Evolutionary conservation across 2,329 filamentous ascomycete genomes (phyloP).

Genomic region (Teratosphaeria viscida): DNA sequence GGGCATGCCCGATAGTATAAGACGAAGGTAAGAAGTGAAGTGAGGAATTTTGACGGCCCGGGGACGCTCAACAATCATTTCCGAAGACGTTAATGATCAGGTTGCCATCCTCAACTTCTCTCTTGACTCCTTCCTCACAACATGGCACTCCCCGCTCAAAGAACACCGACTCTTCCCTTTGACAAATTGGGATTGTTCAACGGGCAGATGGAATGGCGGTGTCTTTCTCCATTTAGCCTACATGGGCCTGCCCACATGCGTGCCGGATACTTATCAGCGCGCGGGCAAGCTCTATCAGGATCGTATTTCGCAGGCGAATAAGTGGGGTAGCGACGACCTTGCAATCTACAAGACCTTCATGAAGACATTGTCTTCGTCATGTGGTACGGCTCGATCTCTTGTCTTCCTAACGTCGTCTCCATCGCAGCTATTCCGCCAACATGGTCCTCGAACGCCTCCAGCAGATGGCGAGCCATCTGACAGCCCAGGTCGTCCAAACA

Average conservation of each 20-base stretch:
- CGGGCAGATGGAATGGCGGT: neutral
- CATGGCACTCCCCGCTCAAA: too few relatives aligned
- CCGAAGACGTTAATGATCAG: neutral
- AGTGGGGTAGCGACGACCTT: neutral
- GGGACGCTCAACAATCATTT: neutral
- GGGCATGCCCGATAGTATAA: neutral
- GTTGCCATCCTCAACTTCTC: neutral
- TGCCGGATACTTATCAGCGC: neutral
- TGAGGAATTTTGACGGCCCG: neutral
- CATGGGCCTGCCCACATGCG: neutral
- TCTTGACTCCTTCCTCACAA: too few relatives aligned
- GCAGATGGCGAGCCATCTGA: conserved; percentile 49
- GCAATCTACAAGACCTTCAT: neutral
- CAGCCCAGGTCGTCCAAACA: conserved; percentile 42
- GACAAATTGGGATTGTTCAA: neutral
- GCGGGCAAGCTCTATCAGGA: neutral
- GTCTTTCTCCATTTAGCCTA: neutral
- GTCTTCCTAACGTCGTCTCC: neutral
- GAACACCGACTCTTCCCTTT: too few relatives aligned
- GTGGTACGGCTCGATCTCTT: neutral
- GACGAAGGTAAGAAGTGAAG: neutral
- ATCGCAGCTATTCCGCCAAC: conserved; percentile 1
- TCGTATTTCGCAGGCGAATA: neutral
- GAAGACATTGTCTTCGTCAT: neutral
- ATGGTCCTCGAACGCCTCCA: conserved; percentile 24